These are phyloP conservation scores for Neofusicoccum ribis DNA, from an alignment of 2,329 filamentous ascomycete species.

Conservation along the genomic window DNA sequence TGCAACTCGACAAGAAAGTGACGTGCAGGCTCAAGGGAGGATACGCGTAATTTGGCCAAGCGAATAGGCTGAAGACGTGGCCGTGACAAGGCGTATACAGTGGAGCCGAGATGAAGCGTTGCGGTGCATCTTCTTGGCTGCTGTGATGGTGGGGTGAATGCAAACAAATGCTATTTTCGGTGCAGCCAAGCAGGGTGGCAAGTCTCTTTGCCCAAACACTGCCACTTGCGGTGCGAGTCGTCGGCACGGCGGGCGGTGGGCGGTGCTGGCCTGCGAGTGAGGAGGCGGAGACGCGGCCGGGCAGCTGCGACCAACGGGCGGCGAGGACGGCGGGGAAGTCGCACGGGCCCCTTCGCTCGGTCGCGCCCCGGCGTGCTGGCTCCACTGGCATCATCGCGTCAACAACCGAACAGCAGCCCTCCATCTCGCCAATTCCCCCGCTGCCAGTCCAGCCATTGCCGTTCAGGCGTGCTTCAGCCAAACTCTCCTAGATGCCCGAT, in stretches of 20 bases:
- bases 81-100: no score
- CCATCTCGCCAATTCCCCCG: background rate
- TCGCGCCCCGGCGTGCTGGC: background rate
- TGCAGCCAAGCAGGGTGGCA: background rate
- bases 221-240: background rate
- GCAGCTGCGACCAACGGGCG: no score
- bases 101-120: no score
- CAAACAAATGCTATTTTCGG: background rate
- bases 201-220: background rate
- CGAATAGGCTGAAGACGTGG: no score
- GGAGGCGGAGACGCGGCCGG: background rate
- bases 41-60: no score
- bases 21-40: no score
- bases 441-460: background rate
- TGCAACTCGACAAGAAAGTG: no score
- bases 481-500: conserved; percentile 22
- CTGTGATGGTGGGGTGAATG: background rate
- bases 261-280: background rate
- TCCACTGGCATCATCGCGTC: conserved; percentile 12
- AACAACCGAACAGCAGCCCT: background rate
- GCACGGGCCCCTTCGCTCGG: background rate
- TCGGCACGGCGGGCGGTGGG: background rate
- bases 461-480: conserved; percentile 2
- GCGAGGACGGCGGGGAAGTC: no score
- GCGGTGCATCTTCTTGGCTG: no score